A percentile compares a stretch with the other conserved stretches of the same genome.
Conservation (phyloP, 2,329 filamentous ascomycete genomes). For the Sporothrix variecibatus region DNA sequence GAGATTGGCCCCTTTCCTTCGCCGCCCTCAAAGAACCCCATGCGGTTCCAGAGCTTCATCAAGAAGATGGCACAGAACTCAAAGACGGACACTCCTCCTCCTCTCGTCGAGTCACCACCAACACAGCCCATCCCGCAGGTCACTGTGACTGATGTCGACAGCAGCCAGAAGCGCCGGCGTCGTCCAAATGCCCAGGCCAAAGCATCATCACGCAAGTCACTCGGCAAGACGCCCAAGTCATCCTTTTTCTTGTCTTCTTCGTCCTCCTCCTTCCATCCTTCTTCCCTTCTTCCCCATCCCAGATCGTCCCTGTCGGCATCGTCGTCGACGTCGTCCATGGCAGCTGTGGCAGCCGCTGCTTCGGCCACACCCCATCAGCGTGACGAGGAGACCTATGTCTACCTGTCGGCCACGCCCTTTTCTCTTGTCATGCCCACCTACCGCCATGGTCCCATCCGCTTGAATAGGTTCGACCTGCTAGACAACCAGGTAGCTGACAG, state of each 20-base stretch:
- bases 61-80: conserved; percentile 25
- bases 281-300: neutral
- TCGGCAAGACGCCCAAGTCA: conserved; percentile 1
- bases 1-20: conserved; percentile 34
- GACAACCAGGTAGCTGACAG: conserved; percentile 28
- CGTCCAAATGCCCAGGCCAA: neutral
- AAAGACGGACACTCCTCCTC: neutral
- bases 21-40: conserved; percentile 39
- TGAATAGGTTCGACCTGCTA: conserved; percentile 47
- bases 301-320: neutral
- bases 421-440: conserved; percentile 53
- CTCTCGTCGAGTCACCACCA: neutral
- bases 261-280: neutral
- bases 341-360: neutral
- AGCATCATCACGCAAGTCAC: neutral
- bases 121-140: conserved; percentile 47
- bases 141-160: conserved; percentile 33
- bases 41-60: conserved; percentile 29
- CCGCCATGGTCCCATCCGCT: conserved; percentile 57
- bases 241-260: conserved; percentile 4
- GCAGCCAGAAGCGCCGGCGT: conserved; percentile 14
- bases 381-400: conserved; percentile 43
- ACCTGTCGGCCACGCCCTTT: conserved; percentile 51
- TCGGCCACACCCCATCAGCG: conserved; percentile 20
- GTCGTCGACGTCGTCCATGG: conserved; percentile 14